Conservation (phyloP, 139 green algal species). For the Tetraselmis striata region DNA sequence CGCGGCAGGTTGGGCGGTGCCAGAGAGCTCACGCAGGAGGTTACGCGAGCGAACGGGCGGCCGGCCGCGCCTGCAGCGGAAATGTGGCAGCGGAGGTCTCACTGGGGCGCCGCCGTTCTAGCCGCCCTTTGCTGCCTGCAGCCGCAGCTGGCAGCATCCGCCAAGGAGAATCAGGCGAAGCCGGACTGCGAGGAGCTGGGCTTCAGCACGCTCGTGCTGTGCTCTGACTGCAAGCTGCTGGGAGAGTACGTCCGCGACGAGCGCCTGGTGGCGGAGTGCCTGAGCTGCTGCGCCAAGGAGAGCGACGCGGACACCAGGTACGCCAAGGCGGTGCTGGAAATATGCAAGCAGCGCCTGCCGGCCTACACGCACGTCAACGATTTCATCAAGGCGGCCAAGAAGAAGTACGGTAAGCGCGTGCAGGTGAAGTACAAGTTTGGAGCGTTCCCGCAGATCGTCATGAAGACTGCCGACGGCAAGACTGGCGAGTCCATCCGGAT, state of each 20-base stretch:
- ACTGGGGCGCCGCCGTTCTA: too few relatives aligned
- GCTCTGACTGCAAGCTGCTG: not conserved
- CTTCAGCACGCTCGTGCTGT: not conserved
- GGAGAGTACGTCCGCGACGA: not conserved
- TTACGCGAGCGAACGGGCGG: too few relatives aligned
- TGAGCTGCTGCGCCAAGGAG: not conserved
- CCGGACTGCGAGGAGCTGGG: not conserved
- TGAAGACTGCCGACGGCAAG: not conserved
- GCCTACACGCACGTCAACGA: not conserved
- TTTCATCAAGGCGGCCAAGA: not conserved
- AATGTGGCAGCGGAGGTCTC: too few relatives aligned
- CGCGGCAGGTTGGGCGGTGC: too few relatives aligned
- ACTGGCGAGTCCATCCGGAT: not conserved
- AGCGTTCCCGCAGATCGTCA: not conserved
- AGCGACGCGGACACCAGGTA: not conserved
- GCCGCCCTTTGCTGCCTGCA: too few relatives aligned
- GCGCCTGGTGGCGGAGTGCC: not conserved
- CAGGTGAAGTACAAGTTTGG: not conserved
- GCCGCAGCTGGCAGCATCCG: too few relatives aligned
- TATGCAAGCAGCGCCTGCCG: not conserved
- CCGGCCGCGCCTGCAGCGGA: too few relatives aligned
- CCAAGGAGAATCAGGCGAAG: too few relatives aligned
- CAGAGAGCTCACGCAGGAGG: too few relatives aligned
- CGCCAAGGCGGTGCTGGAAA: not conserved
- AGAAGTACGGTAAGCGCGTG: not conserved